A percentile compares a stretch with the other conserved stretches of the same genome.
Evolutionary conservation across 2,329 filamentous ascomycete species (phyloP).

Genomic region (Cladophialophora bantiana): DNA sequence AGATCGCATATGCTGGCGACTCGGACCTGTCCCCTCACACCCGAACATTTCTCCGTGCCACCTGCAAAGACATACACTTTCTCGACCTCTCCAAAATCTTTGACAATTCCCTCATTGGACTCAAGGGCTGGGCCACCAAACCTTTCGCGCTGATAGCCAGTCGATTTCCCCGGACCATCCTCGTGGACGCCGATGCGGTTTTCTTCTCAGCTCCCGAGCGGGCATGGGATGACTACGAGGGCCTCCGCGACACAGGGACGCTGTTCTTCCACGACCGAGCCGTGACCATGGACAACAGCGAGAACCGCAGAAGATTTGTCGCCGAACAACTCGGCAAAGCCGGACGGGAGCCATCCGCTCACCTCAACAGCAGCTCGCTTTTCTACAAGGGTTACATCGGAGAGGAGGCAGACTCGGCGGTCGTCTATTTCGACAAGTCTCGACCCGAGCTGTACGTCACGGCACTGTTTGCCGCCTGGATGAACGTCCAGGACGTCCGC

Average conservation of each 20-base stretch:
- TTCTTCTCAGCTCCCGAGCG: slow-evolving; percentile 30
- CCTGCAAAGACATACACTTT: slow-evolving; percentile 24
- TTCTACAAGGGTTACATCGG: slow-evolving; percentile 52
- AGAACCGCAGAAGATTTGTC: neutral
- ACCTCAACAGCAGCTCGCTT: slow-evolving; percentile 45
- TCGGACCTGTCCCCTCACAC: slow-evolving; percentile 12
- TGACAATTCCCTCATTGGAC: slow-evolving; percentile 25
- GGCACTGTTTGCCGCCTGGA: slow-evolving; percentile 55
- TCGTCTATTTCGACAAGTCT: slow-evolving; percentile 53
- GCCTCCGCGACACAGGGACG: slow-evolving; percentile 24
- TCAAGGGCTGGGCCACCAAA: slow-evolving; percentile 24
- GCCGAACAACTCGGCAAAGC: slow-evolving; percentile 41
- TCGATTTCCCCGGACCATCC: slow-evolving; percentile 26
- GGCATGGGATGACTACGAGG: slow-evolving; percentile 9
- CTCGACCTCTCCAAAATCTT: slow-evolving; percentile 32
- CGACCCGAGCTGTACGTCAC: slow-evolving; percentile 49
- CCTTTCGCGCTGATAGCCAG: slow-evolving; percentile 35
- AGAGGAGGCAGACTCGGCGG: slow-evolving; percentile 55
- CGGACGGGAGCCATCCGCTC: slow-evolving; percentile 43
- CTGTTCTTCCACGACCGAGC: slow-evolving; percentile 36
- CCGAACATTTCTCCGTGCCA: neutral
- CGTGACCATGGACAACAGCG: slow-evolving; percentile 4
- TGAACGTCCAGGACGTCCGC: slow-evolving; percentile 52
- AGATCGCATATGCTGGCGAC: slow-evolving; percentile 35
- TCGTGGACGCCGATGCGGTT: slow-evolving; percentile 33